phyloP scores from a whole-genome alignment of 2,329 filamentous ascomycete species.

The Diplocarpon mali region DNA sequence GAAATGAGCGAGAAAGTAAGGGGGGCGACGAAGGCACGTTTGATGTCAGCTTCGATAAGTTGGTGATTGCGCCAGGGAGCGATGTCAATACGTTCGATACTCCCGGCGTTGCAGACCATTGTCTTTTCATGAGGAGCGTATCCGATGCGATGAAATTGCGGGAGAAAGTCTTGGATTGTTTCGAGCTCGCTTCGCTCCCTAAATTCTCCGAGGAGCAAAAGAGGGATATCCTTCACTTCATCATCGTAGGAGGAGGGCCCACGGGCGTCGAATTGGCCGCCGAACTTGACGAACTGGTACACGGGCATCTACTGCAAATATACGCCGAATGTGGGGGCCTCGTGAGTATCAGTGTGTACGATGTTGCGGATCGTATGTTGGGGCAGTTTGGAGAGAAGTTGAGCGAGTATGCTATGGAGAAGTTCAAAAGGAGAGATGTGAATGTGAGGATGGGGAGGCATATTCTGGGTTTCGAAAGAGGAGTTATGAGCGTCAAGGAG shows the following conservation, averaged over 20 bases:
- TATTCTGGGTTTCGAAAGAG: conserved; percentile 33
- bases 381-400: conserved; percentile 65
- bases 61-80: conserved; percentile 34
- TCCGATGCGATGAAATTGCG: conserved; percentile 63
- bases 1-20: conserved; percentile 10
- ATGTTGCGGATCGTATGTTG: conserved; percentile 61
- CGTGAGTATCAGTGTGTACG: conserved; percentile 59
- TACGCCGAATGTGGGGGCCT: conserved; percentile 50
- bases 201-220: conserved; percentile 43
- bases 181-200: conserved; percentile 57
- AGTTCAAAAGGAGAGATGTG: conserved; percentile 55
- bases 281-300: conserved; percentile 61
- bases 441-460: conserved; percentile 57
- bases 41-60: conserved; percentile 31
- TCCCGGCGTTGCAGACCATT: conserved; percentile 68
- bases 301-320: conserved; percentile 50
- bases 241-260: conserved; percentile 59
- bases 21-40: conserved; percentile 22
- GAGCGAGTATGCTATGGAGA: conserved; percentile 55
- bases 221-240: conserved; percentile 58
- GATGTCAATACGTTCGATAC: conserved; percentile 60
- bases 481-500: conserved; percentile 28
- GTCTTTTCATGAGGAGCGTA: conserved; percentile 72
- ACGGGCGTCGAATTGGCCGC: conserved; percentile 63
- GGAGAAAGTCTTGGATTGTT: conserved; percentile 49